Conservation (phyloP, 169 alveolate species). For the Plasmodium knowlesi region DNA sequence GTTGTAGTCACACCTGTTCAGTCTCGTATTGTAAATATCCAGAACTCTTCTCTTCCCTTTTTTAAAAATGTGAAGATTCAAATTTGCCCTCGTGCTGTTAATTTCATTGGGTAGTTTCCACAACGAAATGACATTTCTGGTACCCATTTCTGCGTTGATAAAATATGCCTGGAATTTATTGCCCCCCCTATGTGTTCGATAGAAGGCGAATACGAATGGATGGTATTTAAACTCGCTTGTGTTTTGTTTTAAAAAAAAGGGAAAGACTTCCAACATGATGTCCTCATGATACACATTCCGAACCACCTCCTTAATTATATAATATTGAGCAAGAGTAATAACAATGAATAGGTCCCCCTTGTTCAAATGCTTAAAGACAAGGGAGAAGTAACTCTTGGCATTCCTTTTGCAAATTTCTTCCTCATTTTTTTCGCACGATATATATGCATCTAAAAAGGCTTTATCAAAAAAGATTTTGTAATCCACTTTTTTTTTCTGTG, state of each 20-base stretch:
- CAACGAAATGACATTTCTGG: slow-evolving; percentile 13
- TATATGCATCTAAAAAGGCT: slow-evolving; percentile 85
- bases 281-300: slow-evolving; percentile 78
- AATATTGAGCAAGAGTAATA: slow-evolving; percentile 80
- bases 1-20: slow-evolving; percentile 52
- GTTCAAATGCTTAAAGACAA: slow-evolving; percentile 73
- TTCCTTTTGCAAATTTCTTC: slow-evolving; percentile 77
- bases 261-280: slow-evolving; percentile 77
- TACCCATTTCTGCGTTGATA: not conserved
- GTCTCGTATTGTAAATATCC: slow-evolving; percentile 28
- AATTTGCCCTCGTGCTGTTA: slow-evolving; percentile 11
- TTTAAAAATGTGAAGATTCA: slow-evolving; percentile 41
- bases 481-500: slow-evolving; percentile 33
- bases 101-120: slow-evolving; percentile 70
- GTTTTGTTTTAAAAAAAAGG: slow-evolving; percentile 70
- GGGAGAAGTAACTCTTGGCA: slow-evolving; percentile 77
- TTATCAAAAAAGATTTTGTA: slow-evolving; percentile 82
- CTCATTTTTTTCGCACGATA: slow-evolving; percentile 80
- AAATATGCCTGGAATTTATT: slow-evolving; percentile 18
- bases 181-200: slow-evolving; percentile 13
- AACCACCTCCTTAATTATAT: slow-evolving; percentile 80
- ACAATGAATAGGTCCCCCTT: slow-evolving; percentile 80
- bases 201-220: slow-evolving; percentile 60
- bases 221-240: slow-evolving; percentile 51
- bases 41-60: slow-evolving; percentile 61